Base-by-base conservation (phyloP, 2,329 filamentous ascomycete species). In the Sporothrix globosa region DNA sequence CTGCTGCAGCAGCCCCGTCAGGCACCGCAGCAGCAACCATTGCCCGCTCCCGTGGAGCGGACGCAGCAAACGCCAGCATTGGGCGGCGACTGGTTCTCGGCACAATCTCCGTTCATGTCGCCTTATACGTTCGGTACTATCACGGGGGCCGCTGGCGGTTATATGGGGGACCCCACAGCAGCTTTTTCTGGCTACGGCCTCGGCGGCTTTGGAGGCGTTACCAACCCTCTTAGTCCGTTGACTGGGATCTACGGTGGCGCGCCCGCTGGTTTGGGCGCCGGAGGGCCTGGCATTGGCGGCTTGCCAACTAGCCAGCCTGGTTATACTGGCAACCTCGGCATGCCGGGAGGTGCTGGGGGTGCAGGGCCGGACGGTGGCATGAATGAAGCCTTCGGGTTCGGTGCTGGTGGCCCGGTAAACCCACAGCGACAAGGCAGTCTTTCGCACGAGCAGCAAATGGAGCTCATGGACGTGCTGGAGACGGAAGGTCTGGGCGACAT, bases 401-500 rank as follows among this genome's bases (percentile, higher is more conserved):
- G 50, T 17, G 60, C 76, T 79, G 3, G 41, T n/a, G 60, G 67
- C 9, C 68, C 68, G 4, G 39, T 68, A 0, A 67, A 74, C 34
- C 79, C 81, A 34, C 86, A 86, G 77, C 86, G 84, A 71, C 88
- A 88, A 75, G 92, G 89, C 74, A 91, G 85, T 71, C 82, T 96
- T 44, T 94, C 89, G 71, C 90, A 93, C 73, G 87, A 92, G 76
- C 92, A 96, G 79, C 92, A 96, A 79, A 81, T 90, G 73, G 92
- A 97, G 81, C 82, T 97, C 50, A 93, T 96, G 91, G 88, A 90
- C 69, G 89, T 89, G 65, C 84, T 97, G 46, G 91, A 96, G 78
- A 91, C 83, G 74, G 87, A 90, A 74, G 88, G 88, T 0, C 81
- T 89, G 77, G 82, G 81, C 34, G 88, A 90, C 67, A 89, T 90